These are phyloP conservation scores for Somion occarium DNA, from an alignment of 1,284 basidiomycete species.

Conservation along the genomic window DNA sequence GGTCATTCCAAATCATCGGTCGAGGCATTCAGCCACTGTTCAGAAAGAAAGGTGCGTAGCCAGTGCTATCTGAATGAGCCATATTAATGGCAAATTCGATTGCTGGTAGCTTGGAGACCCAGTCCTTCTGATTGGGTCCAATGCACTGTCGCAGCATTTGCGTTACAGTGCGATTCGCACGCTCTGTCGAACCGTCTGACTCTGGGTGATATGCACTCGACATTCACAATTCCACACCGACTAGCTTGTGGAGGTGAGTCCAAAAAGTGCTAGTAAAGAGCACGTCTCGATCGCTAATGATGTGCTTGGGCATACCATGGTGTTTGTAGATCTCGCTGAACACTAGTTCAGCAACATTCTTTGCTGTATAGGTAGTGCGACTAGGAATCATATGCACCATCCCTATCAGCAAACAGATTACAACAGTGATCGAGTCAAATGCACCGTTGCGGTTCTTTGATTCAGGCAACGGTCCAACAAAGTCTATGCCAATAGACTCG, in stretches of 20 bases:
- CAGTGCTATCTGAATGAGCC: conserved; percentile 29
- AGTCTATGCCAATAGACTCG: conserved; percentile 31
- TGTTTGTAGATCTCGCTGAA: conserved; percentile 33
- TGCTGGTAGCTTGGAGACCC: conserved; percentile 30
- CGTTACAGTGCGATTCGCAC: conserved; percentile 32
- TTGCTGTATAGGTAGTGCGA: conserved; percentile 26
- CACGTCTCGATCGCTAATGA: conserved; percentile 38
- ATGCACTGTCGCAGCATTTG: conserved; percentile 35
- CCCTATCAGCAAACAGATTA: conserved; percentile 17
- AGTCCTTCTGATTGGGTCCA: conserved; percentile 29
- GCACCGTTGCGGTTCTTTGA: conserved; percentile 6
- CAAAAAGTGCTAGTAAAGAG: conserved; percentile 42
- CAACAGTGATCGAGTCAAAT: conserved; percentile 21
- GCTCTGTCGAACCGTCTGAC: conserved; percentile 36
- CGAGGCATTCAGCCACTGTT: conserved; percentile 30
- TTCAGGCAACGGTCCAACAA: conserved; percentile 31
- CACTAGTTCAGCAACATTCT: conserved; percentile 36
- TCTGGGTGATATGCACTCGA: conserved; percentile 40
- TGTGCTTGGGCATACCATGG: conserved; percentile 35
- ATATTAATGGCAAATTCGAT: conserved; percentile 33
- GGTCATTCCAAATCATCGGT: conserved; percentile 26
- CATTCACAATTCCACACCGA: conserved; percentile 33
- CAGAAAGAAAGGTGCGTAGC: conserved; percentile 32
- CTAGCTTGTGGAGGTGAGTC: conserved; percentile 29
- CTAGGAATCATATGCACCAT: conserved; percentile 29